Evolutionary conservation across 2,329 filamentous ascomycete species (phyloP).

Genomic region (Aspergillus quadricinctus): DNA sequence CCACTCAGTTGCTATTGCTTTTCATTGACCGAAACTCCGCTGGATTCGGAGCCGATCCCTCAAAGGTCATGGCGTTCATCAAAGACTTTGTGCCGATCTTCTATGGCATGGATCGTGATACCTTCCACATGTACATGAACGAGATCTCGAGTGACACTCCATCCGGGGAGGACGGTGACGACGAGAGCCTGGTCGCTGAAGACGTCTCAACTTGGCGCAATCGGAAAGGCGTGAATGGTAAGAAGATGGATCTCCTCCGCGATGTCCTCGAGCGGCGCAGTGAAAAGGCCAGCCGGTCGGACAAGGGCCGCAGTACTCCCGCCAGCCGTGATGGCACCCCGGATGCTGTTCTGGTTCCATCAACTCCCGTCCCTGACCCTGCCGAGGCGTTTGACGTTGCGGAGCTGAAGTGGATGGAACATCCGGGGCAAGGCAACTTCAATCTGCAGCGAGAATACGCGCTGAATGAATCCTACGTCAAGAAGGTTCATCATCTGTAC

Average conservation of each 20-base stretch:
- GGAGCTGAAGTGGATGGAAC: slow-evolving; percentile 56
- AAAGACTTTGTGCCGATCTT: slow-evolving; percentile 71
- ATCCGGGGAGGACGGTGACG: slow-evolving; percentile 73
- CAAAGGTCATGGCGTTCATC: slow-evolving; percentile 70
- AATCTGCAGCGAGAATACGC: slow-evolving; percentile 63
- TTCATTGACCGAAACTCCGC: slow-evolving; percentile 45
- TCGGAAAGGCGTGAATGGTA: slow-evolving; percentile 60
- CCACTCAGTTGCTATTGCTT: slow-evolving; percentile 45
- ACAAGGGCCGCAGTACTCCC: slow-evolving; percentile 75
- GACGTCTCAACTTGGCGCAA: slow-evolving; percentile 67
- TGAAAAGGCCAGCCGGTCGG: slow-evolving; percentile 63
- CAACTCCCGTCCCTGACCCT: slow-evolving; percentile 42
- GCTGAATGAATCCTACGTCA: slow-evolving; percentile 72
- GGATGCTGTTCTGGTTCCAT: slow-evolving; percentile 53
- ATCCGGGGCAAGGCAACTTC: slow-evolving; percentile 54
- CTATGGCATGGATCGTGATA: slow-evolving; percentile 69
- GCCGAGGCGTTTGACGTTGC: slow-evolving; percentile 52
- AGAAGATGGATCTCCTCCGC: slow-evolving; percentile 72
- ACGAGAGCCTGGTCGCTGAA: slow-evolving; percentile 61
- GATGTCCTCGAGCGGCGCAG: slow-evolving; percentile 78
- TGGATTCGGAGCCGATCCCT: slow-evolving; percentile 60
- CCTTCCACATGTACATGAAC: slow-evolving; percentile 61
- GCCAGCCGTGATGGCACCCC: slow-evolving; percentile 87
- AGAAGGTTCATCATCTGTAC: slow-evolving; percentile 83
- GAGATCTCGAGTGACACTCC: slow-evolving; percentile 67